Conservation (phyloP, 768 basidiomycete genomes). For the Podaxis rugospora region DNA sequence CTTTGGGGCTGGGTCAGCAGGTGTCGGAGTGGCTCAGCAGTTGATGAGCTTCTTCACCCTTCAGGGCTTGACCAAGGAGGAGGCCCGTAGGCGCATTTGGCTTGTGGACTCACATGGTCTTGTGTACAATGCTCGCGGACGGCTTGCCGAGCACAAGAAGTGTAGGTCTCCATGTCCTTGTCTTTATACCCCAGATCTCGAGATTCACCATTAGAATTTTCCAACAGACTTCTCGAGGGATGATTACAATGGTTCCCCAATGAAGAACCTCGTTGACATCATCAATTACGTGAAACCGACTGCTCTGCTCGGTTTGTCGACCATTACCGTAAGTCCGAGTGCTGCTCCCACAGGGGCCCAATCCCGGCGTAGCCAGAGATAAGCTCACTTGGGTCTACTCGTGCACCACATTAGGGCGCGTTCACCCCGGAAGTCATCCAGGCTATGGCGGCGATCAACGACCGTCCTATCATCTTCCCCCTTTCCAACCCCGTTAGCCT, state of each 20-base stretch:
- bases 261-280: constrained; percentile 72
- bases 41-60: constrained; percentile 85
- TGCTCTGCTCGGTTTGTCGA: constrained; percentile 87
- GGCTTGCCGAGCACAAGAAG: constrained; percentile 79
- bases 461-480: constrained; percentile 87
- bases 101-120: constrained; percentile 86
- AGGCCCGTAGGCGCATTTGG: constrained; percentile 76
- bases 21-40: constrained; percentile 89
- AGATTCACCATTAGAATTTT: constrained; percentile 5
- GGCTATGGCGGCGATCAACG: constrained; percentile 75
- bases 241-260: constrained; percentile 74
- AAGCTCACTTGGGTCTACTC: neutral
- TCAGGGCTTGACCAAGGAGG: constrained; percentile 68
- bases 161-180: constrained; percentile 36
- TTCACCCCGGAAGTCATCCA: constrained; percentile 70
- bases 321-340: constrained; percentile 48
- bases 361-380: neutral
- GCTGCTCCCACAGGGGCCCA: neutral
- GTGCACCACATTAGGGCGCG: constrained; percentile 43
- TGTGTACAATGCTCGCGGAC: constrained; percentile 69
- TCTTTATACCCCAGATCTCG: neutral
- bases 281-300: constrained; percentile 83
- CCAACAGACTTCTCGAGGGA: constrained; percentile 70
- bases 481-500: constrained; percentile 85
- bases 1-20: constrained; percentile 89